Base-by-base conservation (phyloP, 306 rosid genomes). In the Dicorynia guianensis region DNA sequence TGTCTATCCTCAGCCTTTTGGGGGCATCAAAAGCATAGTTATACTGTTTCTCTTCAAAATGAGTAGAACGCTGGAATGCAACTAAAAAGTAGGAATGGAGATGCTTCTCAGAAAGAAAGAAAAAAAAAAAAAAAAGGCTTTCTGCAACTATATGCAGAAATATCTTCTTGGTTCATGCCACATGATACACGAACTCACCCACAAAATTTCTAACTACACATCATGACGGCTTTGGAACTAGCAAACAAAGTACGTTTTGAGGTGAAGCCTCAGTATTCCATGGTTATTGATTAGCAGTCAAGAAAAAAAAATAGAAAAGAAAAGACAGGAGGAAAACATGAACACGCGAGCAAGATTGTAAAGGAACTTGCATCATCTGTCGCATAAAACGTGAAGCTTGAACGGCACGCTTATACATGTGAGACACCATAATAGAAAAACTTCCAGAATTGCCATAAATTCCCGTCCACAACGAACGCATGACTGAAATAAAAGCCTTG, bases 381-480 rank as follows among this genome's bases (percentile, higher is more conserved):
- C 92, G 84, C 97, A 95, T 92, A 77, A 92, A 95, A 30, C 92
- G 96, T 52, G 97, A 92, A 80, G 96, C 99, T 83, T 87, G 97
- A 76, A 95, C 96, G 17, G 91, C 97, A 76, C 88, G 92, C 84
- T 95, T 95, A 43, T 92, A 97, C 92, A 90, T 82, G 76, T 86
- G 91, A 68, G 92, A 88, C 68, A 95, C 89, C 73, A 79, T n/a
- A 19, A 49, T 18, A 11, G 87, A 1, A 76, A 96, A 92, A 78
- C 88, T 89, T 71, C 88, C 90, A 6, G 88, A 61, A 67, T 86
- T 90, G 56, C 93, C 97, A 63, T 82, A 76, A 40, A 92, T 78
- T 64, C 99, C 96, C 8, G 99, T 97, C 99, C 97, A 95, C 97
- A 95, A 86, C 69, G 97, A 87, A 70, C 89, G 96, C 87, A 89